A percentile compares a stretch with the other conserved stretches of the same genome.
phyloP scores from a whole-genome alignment of 305 asterid species.

The Rubia balearica region DNA sequence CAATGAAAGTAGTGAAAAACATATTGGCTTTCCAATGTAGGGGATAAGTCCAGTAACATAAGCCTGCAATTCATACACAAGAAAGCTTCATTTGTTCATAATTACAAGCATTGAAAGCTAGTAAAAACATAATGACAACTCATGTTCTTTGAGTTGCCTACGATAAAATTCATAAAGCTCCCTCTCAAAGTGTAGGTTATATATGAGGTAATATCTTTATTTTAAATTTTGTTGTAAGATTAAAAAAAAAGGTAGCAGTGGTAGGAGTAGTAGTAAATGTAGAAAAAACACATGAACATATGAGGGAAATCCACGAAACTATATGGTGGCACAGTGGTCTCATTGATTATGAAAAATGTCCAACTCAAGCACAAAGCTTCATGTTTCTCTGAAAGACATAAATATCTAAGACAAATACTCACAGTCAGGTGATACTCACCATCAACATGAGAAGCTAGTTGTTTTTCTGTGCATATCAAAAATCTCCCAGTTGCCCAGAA shows the following conservation, averaged over 20 bases:
- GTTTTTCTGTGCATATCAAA: constrained; percentile 50
- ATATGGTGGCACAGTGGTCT: neutral
- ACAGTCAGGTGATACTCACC: constrained; percentile 30
- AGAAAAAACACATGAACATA: neutral
- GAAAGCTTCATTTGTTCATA: constrained; percentile 10
- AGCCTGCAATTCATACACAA: constrained; percentile 42
- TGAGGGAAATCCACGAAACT: neutral
- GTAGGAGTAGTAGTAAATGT: neutral
- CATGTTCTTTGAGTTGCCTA: neutral
- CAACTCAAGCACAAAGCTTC: neutral
- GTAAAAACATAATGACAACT: neutral
- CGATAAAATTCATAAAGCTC: too few relatives aligned
- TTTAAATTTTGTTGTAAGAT: too few relatives aligned
- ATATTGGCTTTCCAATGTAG: constrained; percentile 53
- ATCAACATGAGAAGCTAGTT: constrained; percentile 53
- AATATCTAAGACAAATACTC: neutral
- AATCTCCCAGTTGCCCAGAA: constrained; percentile 73
- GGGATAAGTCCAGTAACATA: constrained; percentile 70
- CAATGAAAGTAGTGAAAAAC: constrained; percentile 73
- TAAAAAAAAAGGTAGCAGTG: too few relatives aligned
- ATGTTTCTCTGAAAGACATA: neutral
- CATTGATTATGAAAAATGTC: neutral
- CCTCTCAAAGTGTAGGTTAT: too few relatives aligned
- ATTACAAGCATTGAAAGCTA: neutral
- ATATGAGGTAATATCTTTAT: too few relatives aligned